Percentiles rank a stretch among this genome's conserved stretches.
Evolutionary conservation across 2,329 filamentous ascomycete species (phyloP).

Genomic region (Ceratocystis eucalypticola): DNA sequence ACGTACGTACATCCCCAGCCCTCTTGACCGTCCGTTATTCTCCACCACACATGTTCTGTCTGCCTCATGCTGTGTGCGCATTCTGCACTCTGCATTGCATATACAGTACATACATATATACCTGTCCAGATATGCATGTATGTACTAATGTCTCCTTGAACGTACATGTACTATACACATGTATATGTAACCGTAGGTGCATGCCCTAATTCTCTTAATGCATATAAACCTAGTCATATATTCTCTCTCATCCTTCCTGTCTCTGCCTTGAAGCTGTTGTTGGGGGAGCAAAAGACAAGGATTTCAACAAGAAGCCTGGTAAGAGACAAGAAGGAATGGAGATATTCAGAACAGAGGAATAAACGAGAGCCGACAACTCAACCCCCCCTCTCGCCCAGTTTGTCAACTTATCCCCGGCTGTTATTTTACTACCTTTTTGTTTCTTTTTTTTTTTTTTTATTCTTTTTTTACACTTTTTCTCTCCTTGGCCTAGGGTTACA

Average conservation of each 20-base stretch:
- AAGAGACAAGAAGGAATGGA: background rate
- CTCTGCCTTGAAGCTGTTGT: background rate
- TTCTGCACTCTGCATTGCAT: background rate
- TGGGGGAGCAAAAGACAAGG: background rate
- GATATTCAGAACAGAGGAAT: background rate
- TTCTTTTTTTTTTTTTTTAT: background rate
- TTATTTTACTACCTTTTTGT: background rate
- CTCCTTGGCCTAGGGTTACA: background rate
- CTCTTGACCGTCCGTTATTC: background rate
- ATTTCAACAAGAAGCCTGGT: background rate
- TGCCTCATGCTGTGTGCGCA: background rate
- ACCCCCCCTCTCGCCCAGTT: background rate
- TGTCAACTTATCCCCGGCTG: background rate
- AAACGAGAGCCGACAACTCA: constrained; percentile 4
- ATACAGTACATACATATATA: background rate
- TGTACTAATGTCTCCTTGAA: background rate
- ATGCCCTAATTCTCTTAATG: background rate
- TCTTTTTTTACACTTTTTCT: background rate
- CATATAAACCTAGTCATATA: background rate
- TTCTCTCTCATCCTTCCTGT: background rate
- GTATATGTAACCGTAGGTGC: background rate
- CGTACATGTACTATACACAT: background rate
- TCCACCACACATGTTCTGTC: background rate
- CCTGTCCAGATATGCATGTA: background rate
- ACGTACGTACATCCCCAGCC: background rate